phyloP scores from a whole-genome alignment of 2,329 filamentous ascomycete genomes.

The Penicillium sp. region DNA sequence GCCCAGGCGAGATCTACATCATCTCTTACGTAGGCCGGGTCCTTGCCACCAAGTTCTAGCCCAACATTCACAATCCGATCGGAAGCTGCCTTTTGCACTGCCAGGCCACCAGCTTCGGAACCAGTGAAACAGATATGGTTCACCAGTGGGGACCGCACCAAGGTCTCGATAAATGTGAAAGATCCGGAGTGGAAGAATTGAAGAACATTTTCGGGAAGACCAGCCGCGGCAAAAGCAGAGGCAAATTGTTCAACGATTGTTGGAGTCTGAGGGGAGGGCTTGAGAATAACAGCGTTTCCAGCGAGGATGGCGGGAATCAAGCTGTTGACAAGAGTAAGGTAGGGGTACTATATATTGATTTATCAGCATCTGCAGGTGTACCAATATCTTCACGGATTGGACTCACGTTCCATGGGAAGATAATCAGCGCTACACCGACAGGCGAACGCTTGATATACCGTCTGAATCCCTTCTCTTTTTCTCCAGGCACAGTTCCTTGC shows the following conservation, averaged over 20 bases:
- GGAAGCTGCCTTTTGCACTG: conserved; percentile 79
- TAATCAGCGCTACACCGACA: conserved; percentile 80
- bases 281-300: conserved; percentile 88
- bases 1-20: conserved; percentile 91
- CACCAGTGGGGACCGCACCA: conserved; percentile 75
- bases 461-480: conserved; percentile 83
- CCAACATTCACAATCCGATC: conserved; percentile 83
- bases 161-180: conserved; percentile 69
- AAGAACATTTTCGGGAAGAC: conserved; percentile 77
- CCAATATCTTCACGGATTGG: not conserved
- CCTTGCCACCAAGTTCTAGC: conserved; percentile 90
- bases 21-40: conserved; percentile 81
- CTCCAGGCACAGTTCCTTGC: conserved; percentile 68
- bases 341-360: conserved; percentile 74
- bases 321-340: conserved; percentile 89
- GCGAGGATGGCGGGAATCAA: conserved; percentile 86
- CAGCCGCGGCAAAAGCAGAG: conserved; percentile 74
- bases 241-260: conserved; percentile 84
- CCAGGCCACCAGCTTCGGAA: conserved; percentile 81
- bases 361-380: not conserved
- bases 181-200: conserved; percentile 92
- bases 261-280: conserved; percentile 92
- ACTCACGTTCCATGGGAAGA: conserved; percentile 95
- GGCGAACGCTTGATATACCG: conserved; percentile 86
- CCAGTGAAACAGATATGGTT: conserved; percentile 89